Base-by-base conservation (phyloP, 108 stramenopile genomes). In the Aurantiochytrium sp. region DNA sequence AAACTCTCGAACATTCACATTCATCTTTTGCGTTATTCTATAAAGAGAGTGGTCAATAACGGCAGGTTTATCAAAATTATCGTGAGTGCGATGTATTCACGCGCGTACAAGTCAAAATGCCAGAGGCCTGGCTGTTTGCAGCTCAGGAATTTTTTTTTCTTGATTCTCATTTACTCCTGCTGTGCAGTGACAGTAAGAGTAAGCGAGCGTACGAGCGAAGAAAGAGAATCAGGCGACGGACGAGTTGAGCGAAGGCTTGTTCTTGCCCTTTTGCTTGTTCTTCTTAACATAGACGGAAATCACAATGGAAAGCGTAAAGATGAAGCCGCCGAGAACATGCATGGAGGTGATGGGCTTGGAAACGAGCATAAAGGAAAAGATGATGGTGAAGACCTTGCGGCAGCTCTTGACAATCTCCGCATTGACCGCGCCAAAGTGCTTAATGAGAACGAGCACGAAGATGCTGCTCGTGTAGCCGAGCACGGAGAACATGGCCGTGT, bases 321-420 rank as follows among this genome's bases (percentile, higher is more conserved):
- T 47, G 51, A 83, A 23, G 10, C 76, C 76, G 10, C 76, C 76
- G 28, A 83, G 25, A 6, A 83, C 76, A 45, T 83, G 76, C 76
- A 83, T 83, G 23, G n/a, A 53, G 28, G 76, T 53, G 49, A 83
- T 53, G 45, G 76, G 76, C 76, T 83, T 83, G 76, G 49, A n/a
- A 23, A 83, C 51, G 51, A 83, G 76, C 49, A 83, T 83, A 23
- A 83, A 83, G 18, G 76, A 83, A 45, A 83, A 45, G 6, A 83
- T 23, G 23, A 83, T 83, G 76, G 76, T 53, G 23, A 47, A 47
- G 4, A 83, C 76, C 51, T 83, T 83, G 51, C 76, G 76, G 51
- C 45, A 83, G 51, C 76, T 83, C 76, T 83, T 83, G 76, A 83
- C 76, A 23, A 83, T 83, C 76, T 83, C 76, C 44, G 76, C 76